Evolutionary conservation across 306 rosid genomes (phyloP), one percentile per base, ranked within the genome.

Genomic region (Dryas drummondii): DNA sequence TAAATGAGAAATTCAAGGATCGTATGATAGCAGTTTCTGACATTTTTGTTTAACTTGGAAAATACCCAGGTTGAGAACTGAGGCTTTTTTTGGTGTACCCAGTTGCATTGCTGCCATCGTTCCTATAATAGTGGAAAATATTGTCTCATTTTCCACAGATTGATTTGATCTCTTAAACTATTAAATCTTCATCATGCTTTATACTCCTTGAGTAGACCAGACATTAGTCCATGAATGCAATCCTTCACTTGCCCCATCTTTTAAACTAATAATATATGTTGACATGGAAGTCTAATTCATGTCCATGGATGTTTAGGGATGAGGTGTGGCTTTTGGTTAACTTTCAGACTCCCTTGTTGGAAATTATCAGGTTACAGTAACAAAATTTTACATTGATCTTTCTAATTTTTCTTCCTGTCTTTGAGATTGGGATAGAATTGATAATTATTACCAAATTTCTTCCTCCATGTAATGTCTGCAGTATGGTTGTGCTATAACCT

Each of bases 231-330:
- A 7, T 46, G 16, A 53, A 44, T 60, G 71, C 69, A 15, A 15
- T 55, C 45, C 59, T 71, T 40, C 9, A 50, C 22, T 44, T 46
- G 49, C 46, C 11, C 32, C 52, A 48, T 44, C 63, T 44, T 51
- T 26, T 19, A 52, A 75, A 46, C 59, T 15, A 51, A 51, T 48
- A 22, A 44, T 40, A 13, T 53, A 32, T 56, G 10, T 48, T 71
- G 60, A 9, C 50, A 12, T 60, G 50, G n/a, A 26, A 37, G 78
- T 68, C 75, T 76, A 72, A 80, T 70, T 64, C 48, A 73, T 81
- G 74, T 52, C 76, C 72, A n/a, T 81, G 81, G 79, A 75, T 84
- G 54, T 80, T 63, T 84, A 57, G 84, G 82, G 72, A 76, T 76
- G 79, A 79, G 45, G 68, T 80, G 61, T 80, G 84, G 78, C 87